Conservation (phyloP, 2,329 filamentous ascomycete genomes). For the Calycina herbarum region DNA sequence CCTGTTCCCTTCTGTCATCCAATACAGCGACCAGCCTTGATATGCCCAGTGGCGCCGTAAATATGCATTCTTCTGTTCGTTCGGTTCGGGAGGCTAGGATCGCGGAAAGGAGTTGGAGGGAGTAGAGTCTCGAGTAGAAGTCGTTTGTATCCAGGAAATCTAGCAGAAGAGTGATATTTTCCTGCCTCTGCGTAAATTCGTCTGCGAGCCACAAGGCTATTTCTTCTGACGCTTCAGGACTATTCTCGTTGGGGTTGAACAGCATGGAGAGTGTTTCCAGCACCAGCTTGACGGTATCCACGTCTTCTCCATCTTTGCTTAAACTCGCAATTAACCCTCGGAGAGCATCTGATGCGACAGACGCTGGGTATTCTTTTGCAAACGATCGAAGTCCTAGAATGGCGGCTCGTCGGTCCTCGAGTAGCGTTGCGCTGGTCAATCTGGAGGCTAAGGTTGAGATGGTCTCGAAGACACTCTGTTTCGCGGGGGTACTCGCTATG, state of each 20-base stretch:
- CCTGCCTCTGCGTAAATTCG: conserved; percentile 96
- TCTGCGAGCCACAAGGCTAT: conserved; percentile 95
- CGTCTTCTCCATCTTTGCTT: conserved; percentile 85
- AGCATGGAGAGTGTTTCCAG: conserved; percentile 94
- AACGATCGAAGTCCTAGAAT: conserved; percentile 94
- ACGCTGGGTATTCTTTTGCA: conserved; percentile 93
- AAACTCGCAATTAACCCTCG: conserved; percentile 83
- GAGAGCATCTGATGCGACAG: conserved; percentile 90
- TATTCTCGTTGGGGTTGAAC: conserved; percentile 70
- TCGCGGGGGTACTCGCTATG: conserved; percentile 74
- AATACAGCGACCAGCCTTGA: conserved; percentile 80
- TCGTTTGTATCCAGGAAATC: conserved; percentile 85
- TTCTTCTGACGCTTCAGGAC: conserved; percentile 92
- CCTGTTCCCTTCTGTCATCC: conserved; percentile 81
- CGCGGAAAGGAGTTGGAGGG: conserved; percentile 82
- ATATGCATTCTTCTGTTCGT: conserved; percentile 90
- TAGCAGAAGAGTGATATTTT: conserved; percentile 89
- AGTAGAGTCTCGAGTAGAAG: conserved; percentile 89
- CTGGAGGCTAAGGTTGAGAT: conserved; percentile 88
- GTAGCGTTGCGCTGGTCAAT: conserved; percentile 81
- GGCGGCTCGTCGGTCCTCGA: conserved; percentile 91
- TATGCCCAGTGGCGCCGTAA: conserved; percentile 84
- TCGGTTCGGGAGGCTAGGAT: conserved; percentile 85
- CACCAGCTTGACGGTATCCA: conserved; percentile 93
- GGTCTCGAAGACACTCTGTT: conserved; percentile 93